Base-by-base conservation (phyloP, 177 flowering plant species). In the Telopea speciosissima region DNA sequence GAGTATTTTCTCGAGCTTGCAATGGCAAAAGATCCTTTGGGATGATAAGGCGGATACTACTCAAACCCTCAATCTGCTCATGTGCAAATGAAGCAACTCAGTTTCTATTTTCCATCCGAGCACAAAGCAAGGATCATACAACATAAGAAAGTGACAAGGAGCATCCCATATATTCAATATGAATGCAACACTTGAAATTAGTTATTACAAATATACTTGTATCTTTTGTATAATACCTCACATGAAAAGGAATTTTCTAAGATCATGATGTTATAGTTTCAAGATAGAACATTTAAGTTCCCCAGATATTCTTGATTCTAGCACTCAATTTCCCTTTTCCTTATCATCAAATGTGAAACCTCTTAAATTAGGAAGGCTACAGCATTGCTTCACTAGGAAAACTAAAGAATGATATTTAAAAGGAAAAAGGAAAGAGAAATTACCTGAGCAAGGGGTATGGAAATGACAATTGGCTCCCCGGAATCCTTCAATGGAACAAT, bases 401-500 rank as follows among this genome's bases (percentile, higher is more conserved):
- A 56, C 1, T 56, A 21, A 56, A 70, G 23, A 70, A 19, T 12
- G 5, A 26, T 5, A 69, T 22, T 26, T 9, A 62, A 33, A 33
- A 3, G 31, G 25, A 17, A 19, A 7, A 44, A 54, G 28, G 68
- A 13, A 42, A 62, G 66, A 16, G 12, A 70, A 17, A 9, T 81
- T 80, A 74, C 99, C 97, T 91, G 96, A 66, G 97, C 80, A 14
- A 91, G 69, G 24, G 97, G 89, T 36, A 96, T 63, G 25, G 98
- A 86, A 74, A 96, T 84, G 71, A 96, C 91, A 74, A 80, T 79
- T 63, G 99, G 90, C 72, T 96, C 99, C 59, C 97, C 98, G 68
- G 74, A 79, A 60, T 83, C 88, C 70, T 83, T 87, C 65, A 93
- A 65, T 4, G 87, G 87, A 23, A 93, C 77, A 70, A 91, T 84